Percentiles rank a stretch among this genome's conserved stretches.
These are phyloP conservation scores for Pythium apleroticum DNA, from an alignment of 352 stramenopile genomes.

Conservation along the genomic window DNA sequence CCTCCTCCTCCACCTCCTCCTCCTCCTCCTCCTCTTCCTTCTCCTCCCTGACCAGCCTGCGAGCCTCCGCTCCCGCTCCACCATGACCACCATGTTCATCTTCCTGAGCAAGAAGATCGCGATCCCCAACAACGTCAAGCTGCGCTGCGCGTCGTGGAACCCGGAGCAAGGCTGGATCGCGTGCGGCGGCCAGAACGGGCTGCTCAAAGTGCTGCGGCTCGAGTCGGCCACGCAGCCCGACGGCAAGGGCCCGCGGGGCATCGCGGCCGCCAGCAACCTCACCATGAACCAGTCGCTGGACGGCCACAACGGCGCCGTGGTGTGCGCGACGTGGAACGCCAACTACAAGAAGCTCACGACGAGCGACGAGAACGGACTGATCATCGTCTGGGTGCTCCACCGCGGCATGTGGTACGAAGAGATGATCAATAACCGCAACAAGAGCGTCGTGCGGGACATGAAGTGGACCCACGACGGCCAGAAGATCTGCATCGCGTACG, in stretches of 20 bases:
- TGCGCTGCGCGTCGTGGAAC: conserved; percentile 92
- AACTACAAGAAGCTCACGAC: conserved; percentile 95
- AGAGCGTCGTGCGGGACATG: conserved; percentile 93
- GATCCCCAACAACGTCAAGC: conserved; percentile 92
- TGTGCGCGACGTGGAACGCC: conserved; percentile 93
- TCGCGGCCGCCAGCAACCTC: conserved; percentile 88
- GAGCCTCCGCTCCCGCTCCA: too few species aligned
- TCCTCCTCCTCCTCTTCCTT: not conserved
- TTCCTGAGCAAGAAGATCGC: conserved; percentile 96
- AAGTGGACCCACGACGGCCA: conserved; percentile 94
- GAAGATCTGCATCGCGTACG: conserved; percentile 96
- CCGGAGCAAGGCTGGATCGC: conserved; percentile 94
- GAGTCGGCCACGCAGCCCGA: conserved; percentile 73
- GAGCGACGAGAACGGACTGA: conserved; percentile 93
- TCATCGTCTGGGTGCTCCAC: conserved; percentile 96
- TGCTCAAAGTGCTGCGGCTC: conserved; percentile 93
- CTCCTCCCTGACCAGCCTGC: not conserved
- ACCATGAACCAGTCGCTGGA: conserved; percentile 96
- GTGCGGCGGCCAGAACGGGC: conserved; percentile 90
- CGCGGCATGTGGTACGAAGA: conserved; percentile 94
- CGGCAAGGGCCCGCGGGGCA: conserved; percentile 71
- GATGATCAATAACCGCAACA: conserved; percentile 98
- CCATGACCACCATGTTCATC: conserved; percentile 86
- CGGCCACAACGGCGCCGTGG: conserved; percentile 88
- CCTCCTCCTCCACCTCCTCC: not conserved